Evolutionary conservation across 495 filamentous ascomycete genomes (phyloP).

Genomic region (Penicillium crystallinum): DNA sequence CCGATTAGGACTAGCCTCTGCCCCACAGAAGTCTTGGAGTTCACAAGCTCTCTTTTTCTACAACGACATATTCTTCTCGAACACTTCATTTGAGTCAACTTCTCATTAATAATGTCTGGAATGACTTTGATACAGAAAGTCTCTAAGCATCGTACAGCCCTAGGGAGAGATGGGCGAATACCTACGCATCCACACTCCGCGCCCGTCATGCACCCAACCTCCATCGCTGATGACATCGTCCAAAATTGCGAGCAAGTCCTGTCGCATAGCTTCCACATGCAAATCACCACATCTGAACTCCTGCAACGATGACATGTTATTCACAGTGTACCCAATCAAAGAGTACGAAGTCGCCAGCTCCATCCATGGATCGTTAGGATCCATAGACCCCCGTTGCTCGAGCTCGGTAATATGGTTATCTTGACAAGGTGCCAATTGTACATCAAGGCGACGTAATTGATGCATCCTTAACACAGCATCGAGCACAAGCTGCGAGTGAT

Average conservation of each 20-base stretch:
- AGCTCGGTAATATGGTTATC: constrained; percentile 31
- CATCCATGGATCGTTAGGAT: constrained; percentile 43
- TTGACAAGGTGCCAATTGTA: constrained; percentile 30
- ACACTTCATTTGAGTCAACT: too few relatives aligned
- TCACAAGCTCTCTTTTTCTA: background rate
- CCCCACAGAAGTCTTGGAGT: background rate
- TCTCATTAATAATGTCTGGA: too few relatives aligned
- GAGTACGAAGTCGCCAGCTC: constrained; percentile 38
- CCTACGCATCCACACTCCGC: constrained; percentile 1
- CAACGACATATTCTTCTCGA: background rate
- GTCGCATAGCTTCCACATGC: constrained; percentile 25
- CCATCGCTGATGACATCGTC: constrained; percentile 16
- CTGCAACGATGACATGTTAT: constrained; percentile 16
- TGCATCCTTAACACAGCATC: constrained; percentile 27
- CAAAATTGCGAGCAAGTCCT: constrained; percentile 23
- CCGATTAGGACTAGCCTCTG: background rate
- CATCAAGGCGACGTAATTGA: constrained; percentile 22
- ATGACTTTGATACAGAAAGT: background rate
- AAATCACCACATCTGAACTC: constrained; percentile 29
- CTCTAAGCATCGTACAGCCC: background rate
- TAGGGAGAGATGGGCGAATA: background rate
- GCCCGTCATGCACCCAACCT: constrained; percentile 29
- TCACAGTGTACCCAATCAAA: constrained; percentile 31
- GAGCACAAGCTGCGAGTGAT: constrained; percentile 35
- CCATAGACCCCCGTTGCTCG: constrained; percentile 38